Evolutionary conservation across 257 asterid genomes (phyloP), one percentile per base, ranked within the genome.

Genomic region (Lavandula angustifolia): DNA sequence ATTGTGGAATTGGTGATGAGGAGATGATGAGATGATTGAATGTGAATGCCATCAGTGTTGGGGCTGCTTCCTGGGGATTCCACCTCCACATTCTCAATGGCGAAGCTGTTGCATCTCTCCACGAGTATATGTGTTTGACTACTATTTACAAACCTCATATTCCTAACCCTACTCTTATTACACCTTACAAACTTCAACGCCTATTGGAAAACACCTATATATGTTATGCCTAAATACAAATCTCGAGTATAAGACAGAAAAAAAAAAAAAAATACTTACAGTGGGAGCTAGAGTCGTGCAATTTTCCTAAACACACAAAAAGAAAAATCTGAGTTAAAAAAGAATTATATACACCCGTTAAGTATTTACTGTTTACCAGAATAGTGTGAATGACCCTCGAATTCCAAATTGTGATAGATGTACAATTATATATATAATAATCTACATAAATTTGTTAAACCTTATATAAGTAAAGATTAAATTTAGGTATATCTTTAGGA

Each of bases 1-100:
- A 90, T 80, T 27, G 51, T 68, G 16, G 84, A 64, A 67, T 90
- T 76, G 67, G 68, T 66, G 75, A 90, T 75, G 34, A 60, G 5
- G 37, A 87, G 57, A 61, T 76, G 17, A 6, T 27, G 73, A 12
- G 92, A 82, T 0, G 92, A 35, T 3, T 85, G 94, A 37, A 90
- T 82, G 65, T 90, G 97, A 63, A 90, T 82, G 38, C 97, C 97
- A 49, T 90, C 97, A 0, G 95, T 90, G 61, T 90, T 90, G 31
- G 97, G 95, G 62, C 82, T 82, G 52, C 70, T 38, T 64, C 66
- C 84, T 0, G 97, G 97, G n/a, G 94, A 82, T 35, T 78, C 43
- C 4, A 90, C 78, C 4, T 6, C 18, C 9, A 90, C 68, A 42
- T 78, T 80, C 44, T 82, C 59, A 9, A 87, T 67, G 10, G 43